phyloP scores from a whole-genome alignment of 768 basidiomycete species.

The Gloeopeniophorella convolvens region DNA sequence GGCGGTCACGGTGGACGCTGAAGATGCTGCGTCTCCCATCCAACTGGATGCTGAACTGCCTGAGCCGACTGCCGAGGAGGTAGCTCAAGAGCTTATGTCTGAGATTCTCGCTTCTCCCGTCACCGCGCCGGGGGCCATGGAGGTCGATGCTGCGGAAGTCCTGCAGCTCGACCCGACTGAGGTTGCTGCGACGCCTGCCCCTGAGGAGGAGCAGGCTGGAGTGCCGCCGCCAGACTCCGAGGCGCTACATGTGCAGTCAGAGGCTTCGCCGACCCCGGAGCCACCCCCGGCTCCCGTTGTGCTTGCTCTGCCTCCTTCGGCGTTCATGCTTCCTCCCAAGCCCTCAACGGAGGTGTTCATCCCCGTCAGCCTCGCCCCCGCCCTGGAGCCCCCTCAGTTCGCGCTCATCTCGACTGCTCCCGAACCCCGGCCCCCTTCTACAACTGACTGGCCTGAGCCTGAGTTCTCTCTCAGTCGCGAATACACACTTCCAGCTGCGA shows the following conservation, averaged over 20 bases:
- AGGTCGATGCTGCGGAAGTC: slow-evolving; percentile 6
- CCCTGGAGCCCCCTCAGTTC: slow-evolving; percentile 10
- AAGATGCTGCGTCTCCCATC: no score
- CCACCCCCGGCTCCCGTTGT: background rate
- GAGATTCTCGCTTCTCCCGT: background rate
- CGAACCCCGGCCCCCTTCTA: slow-evolving; percentile 12
- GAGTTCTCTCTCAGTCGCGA: slow-evolving; percentile 32
- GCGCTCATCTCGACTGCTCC: background rate
- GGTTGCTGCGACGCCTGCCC: background rate
- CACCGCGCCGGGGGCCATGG: slow-evolving; percentile 1
- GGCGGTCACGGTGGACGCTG: no score
- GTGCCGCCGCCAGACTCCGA: background rate
- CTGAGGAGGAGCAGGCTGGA: background rate
- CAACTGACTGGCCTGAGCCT: slow-evolving; percentile 21
- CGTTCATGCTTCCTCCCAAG: slow-evolving; percentile 15
- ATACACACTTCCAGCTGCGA: slow-evolving; percentile 52
- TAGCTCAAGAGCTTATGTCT: background rate
- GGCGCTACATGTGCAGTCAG: background rate
- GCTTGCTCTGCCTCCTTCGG: slow-evolving; percentile 10
- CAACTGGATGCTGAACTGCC: background rate
- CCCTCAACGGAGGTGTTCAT: slow-evolving; percentile 5
- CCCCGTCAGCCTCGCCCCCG: slow-evolving; percentile 12
- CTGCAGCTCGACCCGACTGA: background rate
- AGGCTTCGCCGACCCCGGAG: background rate
- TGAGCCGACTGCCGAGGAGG: no score